phyloP scores from a whole-genome alignment of 2,329 filamentous ascomycete species.

The Paracamarosporium sp. region DNA sequence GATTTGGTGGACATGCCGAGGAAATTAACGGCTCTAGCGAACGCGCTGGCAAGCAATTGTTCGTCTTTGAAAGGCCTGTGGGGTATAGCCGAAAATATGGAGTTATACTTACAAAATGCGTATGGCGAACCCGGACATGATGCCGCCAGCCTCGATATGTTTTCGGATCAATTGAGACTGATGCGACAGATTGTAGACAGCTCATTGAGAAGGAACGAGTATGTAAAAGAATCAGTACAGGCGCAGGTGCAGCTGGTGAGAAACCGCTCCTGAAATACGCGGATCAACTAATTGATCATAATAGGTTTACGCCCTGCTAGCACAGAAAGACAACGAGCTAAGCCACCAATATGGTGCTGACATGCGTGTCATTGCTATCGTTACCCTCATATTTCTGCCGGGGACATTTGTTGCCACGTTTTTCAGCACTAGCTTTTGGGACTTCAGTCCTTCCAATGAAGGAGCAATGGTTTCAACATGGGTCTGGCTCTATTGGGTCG shows the following conservation, averaged over 20 bases:
- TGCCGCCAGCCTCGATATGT: neutral
- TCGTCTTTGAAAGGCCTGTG: neutral
- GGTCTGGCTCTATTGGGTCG: constrained; percentile 20
- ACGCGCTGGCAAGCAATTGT: constrained; percentile 8
- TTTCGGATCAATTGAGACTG: constrained; percentile 5
- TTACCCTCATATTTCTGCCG: constrained; percentile 29
- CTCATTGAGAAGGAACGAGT: constrained; percentile 9
- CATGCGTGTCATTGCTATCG: constrained; percentile 28
- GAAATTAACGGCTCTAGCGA: constrained; percentile 8
- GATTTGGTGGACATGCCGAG: constrained; percentile 9
- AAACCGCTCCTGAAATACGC: neutral
- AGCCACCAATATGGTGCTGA: constrained; percentile 27
- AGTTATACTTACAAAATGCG: neutral
- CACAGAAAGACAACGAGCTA: constrained; percentile 26
- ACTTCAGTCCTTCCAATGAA: constrained; percentile 14
- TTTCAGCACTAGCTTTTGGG: constrained; percentile 21
- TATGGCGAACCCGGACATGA: neutral
- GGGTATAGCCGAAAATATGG: neutral
- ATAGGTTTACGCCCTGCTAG: constrained; percentile 24
- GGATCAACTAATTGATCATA: neutral
- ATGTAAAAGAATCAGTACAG: constrained; percentile 9
- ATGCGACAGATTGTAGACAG: constrained; percentile 6
- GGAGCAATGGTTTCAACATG: constrained; percentile 13
- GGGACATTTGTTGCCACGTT: constrained; percentile 28
- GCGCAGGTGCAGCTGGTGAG: constrained; percentile 10